These are phyloP conservation scores for Salix caprea DNA, from an alignment of 345 rosid species.

Conservation along the genomic window DNA sequence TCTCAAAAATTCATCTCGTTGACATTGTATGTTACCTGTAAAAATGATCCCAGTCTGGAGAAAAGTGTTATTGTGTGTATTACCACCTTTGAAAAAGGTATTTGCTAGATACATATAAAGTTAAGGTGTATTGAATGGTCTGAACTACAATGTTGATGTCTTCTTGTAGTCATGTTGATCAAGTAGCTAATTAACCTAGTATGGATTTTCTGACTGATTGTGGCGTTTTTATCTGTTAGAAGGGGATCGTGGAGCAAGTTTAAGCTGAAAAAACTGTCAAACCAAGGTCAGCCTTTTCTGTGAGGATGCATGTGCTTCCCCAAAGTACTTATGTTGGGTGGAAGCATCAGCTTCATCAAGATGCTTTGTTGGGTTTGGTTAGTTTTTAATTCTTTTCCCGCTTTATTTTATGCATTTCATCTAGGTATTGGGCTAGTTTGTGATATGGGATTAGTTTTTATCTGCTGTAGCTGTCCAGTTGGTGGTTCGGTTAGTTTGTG, in stretches of 20 bases:
- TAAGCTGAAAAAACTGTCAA: conserved; percentile 39
- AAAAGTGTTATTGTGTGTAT: neutral
- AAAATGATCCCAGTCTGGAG: neutral
- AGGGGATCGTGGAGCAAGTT: conserved; percentile 41
- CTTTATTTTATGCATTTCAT: neutral
- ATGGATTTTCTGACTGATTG: neutral
- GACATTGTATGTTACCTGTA: neutral
- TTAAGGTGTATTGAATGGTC: neutral
- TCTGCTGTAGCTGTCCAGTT: neutral
- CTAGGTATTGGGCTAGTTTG: conserved; percentile 16
- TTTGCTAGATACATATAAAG: neutral
- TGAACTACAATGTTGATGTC: neutral
- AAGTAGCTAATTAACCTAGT: neutral
- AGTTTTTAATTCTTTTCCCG: conserved; percentile 4
- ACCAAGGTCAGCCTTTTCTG: conserved; percentile 5
- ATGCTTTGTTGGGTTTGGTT: conserved; percentile 28
- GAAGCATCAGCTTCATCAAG: conserved; percentile 39
- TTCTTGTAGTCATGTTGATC: neutral
- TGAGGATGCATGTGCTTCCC: conserved; percentile 29
- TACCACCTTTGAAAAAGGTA: neutral
- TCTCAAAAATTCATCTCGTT: neutral
- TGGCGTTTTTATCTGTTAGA: conserved; percentile 28
- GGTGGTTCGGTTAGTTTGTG: conserved; percentile 10
- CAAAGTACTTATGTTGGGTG: conserved; percentile 35
- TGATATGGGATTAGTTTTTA: neutral